phyloP scores from a whole-genome alignment of 306 rosid species.

The Fagus sylvatica region DNA sequence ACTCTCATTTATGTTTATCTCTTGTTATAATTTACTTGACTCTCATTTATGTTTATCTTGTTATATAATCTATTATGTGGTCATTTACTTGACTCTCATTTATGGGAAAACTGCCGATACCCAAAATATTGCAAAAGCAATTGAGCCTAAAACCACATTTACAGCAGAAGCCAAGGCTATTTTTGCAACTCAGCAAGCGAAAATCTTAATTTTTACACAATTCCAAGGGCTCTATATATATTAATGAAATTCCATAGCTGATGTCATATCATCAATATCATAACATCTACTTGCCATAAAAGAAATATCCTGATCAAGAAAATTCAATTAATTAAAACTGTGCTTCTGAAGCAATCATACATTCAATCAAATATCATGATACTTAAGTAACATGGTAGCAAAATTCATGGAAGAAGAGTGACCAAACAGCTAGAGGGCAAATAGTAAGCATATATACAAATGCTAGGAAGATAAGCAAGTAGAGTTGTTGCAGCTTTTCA shows the following conservation, averaged over 20 bases:
- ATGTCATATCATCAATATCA: not conserved
- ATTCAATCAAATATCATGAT: not conserved
- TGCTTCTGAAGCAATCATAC: not conserved
- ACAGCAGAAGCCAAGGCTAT: constrained; percentile 70
- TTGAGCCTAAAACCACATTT: constrained; percentile 74
- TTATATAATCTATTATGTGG: too few species aligned
- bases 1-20: too few species aligned
- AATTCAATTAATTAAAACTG: constrained; percentile 1
- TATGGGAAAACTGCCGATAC: constrained; percentile 86
- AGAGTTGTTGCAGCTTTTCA: not conserved
- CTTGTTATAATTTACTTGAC: too few species aligned
- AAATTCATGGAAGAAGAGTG: constrained; percentile 1
- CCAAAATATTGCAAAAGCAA: constrained; percentile 80
- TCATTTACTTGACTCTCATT: too few species aligned
- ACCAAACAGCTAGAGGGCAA: constrained; percentile 9
- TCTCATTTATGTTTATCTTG: too few species aligned
- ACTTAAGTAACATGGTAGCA: not conserved
- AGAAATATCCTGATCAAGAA: constrained; percentile 27
- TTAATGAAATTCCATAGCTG: not conserved
- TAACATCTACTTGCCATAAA: not conserved
- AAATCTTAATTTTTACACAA: not conserved
- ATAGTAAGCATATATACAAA: not conserved
- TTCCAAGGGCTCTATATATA: not conserved
- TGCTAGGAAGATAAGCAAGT: not conserved
- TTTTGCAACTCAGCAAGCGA: constrained; percentile 7